These are phyloP conservation scores for Piloderma croceum DNA, from an alignment of 768 basidiomycete species.

Conservation along the genomic window DNA sequence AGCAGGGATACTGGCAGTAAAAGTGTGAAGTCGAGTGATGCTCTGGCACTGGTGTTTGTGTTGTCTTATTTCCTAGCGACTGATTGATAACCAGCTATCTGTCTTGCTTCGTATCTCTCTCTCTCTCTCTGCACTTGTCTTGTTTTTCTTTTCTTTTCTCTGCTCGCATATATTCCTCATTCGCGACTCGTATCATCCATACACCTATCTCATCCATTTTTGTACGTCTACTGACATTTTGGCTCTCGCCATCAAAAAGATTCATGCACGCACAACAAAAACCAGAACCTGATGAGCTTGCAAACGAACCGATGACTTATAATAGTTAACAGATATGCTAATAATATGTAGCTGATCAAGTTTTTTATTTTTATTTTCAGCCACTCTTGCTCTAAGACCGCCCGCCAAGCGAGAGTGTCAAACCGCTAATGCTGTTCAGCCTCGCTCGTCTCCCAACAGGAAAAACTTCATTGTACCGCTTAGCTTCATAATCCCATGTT, in stretches of 20 bases:
- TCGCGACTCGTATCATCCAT: too few species aligned
- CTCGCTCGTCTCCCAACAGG: conserved; percentile 25
- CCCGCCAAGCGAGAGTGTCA: conserved; percentile 5
- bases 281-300: too few species aligned
- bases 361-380: too few species aligned
- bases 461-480: conserved; percentile 35
- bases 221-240: too few species aligned
- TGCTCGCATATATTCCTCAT: conserved; percentile 15
- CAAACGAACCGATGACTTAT: too few species aligned
- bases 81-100: conserved; percentile 12
- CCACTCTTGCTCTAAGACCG: too few species aligned
- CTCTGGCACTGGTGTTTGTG: background rate
- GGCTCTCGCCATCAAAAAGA: too few species aligned
- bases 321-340: too few species aligned
- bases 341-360: too few species aligned
- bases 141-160: conserved; percentile 12
- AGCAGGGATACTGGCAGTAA: conserved; percentile 55
- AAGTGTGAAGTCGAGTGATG: conserved; percentile 4
- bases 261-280: too few species aligned
- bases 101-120: conserved; percentile 11
- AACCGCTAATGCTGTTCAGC: conserved; percentile 10
- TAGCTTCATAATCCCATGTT: conserved; percentile 46
- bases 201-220: too few species aligned
- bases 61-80: conserved; percentile 4
- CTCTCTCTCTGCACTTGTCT: conserved; percentile 16